Evolutionary conservation across 2,329 filamentous ascomycete genomes (phyloP), one percentile per base, ranked within the genome.

Genomic region (Peltaster fructicola): DNA sequence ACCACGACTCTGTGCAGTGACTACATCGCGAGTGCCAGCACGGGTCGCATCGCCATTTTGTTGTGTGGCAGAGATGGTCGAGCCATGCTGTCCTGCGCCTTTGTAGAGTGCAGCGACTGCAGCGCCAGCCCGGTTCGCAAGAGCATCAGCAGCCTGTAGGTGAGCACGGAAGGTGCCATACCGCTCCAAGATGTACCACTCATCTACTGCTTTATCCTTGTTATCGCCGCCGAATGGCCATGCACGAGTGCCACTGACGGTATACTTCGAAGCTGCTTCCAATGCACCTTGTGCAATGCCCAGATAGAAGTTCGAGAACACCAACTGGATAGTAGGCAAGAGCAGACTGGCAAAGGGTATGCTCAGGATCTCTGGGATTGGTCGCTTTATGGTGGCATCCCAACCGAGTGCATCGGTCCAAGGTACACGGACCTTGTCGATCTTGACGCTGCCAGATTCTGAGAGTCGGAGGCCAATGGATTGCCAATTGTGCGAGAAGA

Each of bases 271-370:
- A 1, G 66, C 68, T 20, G 57, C 59, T 6, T 61, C 51, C 0
- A 74, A 50, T 0, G 68, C 62, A 1, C 70, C 68, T 20, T 60
- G 54, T 0, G 68, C 63, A 31, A 73, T 73, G 2, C 68, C 68
- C 1, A 73, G 50, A 40, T 74, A 73, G 39, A 74, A 68, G 42
- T 73, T 73, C 39, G 56, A 57, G 45, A 74, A 74, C n/a, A 71
- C 63, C 0, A 73, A 57, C 40, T 74, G 68, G 30, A 73, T 71
- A 0, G 63, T 66, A 0, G 69, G 69, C 0, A 74, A 53, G 5
- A 74, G 51, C n/a, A 74, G 41, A 3, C 55, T 59, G 0, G 60
- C 60, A 33, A 65, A 73, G 0, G 64, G 59, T 17, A 69, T 58
- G 2, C 50, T 49, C 3, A 73, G 46, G 3, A 66, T 43, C 1